Conservation (phyloP, 2,329 filamentous ascomycete genomes). For the Exophiala sp. region DNA sequence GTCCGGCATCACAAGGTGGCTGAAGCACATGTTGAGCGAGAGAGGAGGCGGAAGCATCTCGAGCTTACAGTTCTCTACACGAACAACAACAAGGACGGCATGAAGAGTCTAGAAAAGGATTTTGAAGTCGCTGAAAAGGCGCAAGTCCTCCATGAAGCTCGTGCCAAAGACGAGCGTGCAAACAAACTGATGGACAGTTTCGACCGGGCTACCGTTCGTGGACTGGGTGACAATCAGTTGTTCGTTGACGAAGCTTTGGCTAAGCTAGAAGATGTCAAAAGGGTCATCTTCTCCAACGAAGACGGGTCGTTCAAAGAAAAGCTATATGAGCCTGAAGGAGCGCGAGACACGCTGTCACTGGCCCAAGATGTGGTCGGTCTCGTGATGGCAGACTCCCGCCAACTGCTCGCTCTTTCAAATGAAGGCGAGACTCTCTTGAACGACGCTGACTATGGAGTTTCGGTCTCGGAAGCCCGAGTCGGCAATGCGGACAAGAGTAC, state of each 20-base stretch:
- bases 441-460: conserved; percentile 51
- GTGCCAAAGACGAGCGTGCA: conserved; percentile 48
- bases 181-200: conserved; percentile 50
- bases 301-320: conserved; percentile 35
- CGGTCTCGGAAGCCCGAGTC: conserved; percentile 51
- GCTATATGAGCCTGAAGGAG: conserved; percentile 17
- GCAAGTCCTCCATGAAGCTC: conserved; percentile 48
- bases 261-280: conserved; percentile 35
- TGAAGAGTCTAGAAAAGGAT: conserved; percentile 49
- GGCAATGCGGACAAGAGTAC: conserved; percentile 42
- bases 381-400: conserved; percentile 43
- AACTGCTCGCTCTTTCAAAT: conserved; percentile 46
- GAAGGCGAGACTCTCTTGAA: conserved; percentile 50
- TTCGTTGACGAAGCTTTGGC: conserved; percentile 48
- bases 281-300: conserved; percentile 32
- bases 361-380: conserved; percentile 38
- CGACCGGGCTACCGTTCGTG: conserved; percentile 47
- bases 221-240: conserved; percentile 51
- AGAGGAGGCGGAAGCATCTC: conserved; percentile 53
- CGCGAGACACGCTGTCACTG: conserved; percentile 34
- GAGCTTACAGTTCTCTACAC: conserved; percentile 46
- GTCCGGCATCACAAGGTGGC: conserved; percentile 48
- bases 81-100: conserved; percentile 47
- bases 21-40: conserved; percentile 51
- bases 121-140: conserved; percentile 52